Evolutionary conservation across 768 basidiomycete genomes (phyloP).

Genomic region (Leucocoprinus birnbaumii): DNA sequence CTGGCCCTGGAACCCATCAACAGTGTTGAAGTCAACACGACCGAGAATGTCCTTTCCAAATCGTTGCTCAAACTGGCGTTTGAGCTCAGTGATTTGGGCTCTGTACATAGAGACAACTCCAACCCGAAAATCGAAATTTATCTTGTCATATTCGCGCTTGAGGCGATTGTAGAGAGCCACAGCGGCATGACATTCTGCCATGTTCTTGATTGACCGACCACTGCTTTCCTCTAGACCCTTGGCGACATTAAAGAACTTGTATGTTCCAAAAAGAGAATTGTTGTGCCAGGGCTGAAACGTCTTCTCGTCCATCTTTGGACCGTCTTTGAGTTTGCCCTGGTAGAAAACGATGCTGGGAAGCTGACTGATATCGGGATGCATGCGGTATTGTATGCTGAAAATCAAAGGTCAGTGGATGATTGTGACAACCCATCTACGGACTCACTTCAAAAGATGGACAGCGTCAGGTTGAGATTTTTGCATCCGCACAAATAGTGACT

Average conservation of each 20-base stretch:
- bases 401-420: neutral
- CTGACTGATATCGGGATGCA: slow-evolving; percentile 94
- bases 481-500: slow-evolving; percentile 90
- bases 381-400: slow-evolving; percentile 94
- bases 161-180: slow-evolving; percentile 75
- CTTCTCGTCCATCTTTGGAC: slow-evolving; percentile 82
- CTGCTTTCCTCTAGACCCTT: slow-evolving; percentile 63
- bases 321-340: slow-evolving; percentile 73
- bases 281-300: slow-evolving; percentile 87
- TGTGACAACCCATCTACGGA: neutral
- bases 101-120: slow-evolving; percentile 92
- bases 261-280: slow-evolving; percentile 74
- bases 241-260: slow-evolving; percentile 84
- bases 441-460: slow-evolving; percentile 86
- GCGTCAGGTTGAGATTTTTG: slow-evolving; percentile 77
- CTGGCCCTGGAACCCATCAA: slow-evolving; percentile 99
- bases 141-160: slow-evolving; percentile 52
- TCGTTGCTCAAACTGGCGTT: slow-evolving; percentile 59
- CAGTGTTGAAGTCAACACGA: slow-evolving; percentile 91
- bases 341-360: slow-evolving; percentile 92
- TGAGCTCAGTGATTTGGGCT: slow-evolving; percentile 79
- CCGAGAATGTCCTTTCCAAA: slow-evolving; percentile 72
- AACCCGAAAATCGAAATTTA: slow-evolving; percentile 41
- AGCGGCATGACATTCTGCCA: slow-evolving; percentile 69
- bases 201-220: slow-evolving; percentile 76